A percentile compares a stretch with the other conserved stretches of the same genome.
phyloP scores from a whole-genome alignment of 495 filamentous ascomycete species.

The Aspergillus campestris region DNA sequence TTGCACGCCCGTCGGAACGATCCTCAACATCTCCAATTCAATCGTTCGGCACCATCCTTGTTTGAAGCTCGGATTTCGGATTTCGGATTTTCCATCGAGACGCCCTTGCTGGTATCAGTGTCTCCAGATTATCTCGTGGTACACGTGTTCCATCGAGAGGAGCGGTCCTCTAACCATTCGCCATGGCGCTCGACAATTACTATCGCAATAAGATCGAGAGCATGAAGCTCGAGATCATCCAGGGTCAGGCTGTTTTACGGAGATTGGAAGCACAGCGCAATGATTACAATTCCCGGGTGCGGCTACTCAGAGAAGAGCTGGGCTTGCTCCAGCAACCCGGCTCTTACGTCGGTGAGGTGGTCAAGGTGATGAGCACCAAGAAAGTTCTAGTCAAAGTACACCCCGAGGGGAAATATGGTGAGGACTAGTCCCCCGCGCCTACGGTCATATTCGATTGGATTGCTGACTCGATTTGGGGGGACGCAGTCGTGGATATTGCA shows the following conservation, averaged over 20 bases:
- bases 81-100: not conserved
- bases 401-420: slow-evolving; percentile 99
- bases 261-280: slow-evolving; percentile 96
- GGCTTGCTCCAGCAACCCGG: slow-evolving; percentile 94
- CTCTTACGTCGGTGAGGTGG: slow-evolving; percentile 97
- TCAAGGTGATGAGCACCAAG: slow-evolving; percentile 99
- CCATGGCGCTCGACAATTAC: slow-evolving; percentile 97
- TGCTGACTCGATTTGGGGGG: slow-evolving; percentile 10
- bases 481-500: slow-evolving; percentile 86
- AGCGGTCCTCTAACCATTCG: slow-evolving; percentile 30
- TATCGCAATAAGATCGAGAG: slow-evolving; percentile 99
- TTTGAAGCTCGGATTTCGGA: not conserved
- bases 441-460: not conserved
- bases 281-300: slow-evolving; percentile 97
- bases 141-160: not conserved
- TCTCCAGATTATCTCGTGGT: no score
- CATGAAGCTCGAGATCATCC: slow-evolving; percentile 99
- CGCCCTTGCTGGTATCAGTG: not conserved
- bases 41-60: not conserved
- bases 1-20: no score
- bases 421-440: slow-evolving; percentile 12
- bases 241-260: slow-evolving; percentile 90
- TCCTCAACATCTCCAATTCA: no score
- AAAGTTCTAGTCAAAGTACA: slow-evolving; percentile 99
- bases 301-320: slow-evolving; percentile 89